These are phyloP conservation scores for Euphorbia corollata DNA, from an alignment of 441 rosid species.

Conservation along the genomic window DNA sequence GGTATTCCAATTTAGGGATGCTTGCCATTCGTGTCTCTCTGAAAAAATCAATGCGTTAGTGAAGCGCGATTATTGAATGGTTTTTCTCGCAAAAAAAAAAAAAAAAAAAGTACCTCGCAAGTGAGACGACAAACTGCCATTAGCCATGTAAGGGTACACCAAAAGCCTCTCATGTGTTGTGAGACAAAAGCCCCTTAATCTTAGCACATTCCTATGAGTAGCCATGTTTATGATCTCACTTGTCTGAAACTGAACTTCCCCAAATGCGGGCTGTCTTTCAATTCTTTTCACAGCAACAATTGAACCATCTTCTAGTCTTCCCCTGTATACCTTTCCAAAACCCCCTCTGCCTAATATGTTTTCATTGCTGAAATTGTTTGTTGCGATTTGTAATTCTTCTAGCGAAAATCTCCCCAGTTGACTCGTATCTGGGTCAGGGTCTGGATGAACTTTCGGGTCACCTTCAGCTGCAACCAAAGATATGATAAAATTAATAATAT, in stretches of 20 bases:
- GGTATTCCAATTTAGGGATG: slow-evolving; percentile 50
- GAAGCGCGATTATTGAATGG: too few species aligned
- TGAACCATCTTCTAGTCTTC: slow-evolving; percentile 8
- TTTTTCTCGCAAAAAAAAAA: too few species aligned
- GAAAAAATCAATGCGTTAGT: neutral
- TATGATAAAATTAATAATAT: neutral
- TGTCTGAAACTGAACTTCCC: slow-evolving; percentile 11
- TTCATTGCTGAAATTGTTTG: slow-evolving; percentile 13
- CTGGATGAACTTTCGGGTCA: slow-evolving; percentile 13
- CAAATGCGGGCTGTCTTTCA: neutral
- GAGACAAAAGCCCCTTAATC: slow-evolving; percentile 71
- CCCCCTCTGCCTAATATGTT: slow-evolving; percentile 15
- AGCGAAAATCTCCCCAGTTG: slow-evolving; percentile 3
- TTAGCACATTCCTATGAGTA: slow-evolving; percentile 58
- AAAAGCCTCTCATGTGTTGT: slow-evolving; percentile 66
- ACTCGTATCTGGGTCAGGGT: neutral
- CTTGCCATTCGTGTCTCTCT: slow-evolving; percentile 8
- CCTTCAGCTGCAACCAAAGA: slow-evolving; percentile 3
- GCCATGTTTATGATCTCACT: slow-evolving; percentile 13
- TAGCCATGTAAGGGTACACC: slow-evolving; percentile 81
- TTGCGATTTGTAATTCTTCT: slow-evolving; percentile 9
- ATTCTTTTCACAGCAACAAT: slow-evolving; percentile 14
- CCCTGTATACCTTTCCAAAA: slow-evolving; percentile 12
- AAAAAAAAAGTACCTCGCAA: slow-evolving; percentile 57
- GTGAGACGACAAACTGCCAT: slow-evolving; percentile 79